Base-by-base conservation (phyloP, 2,329 filamentous ascomycete genomes). In the Sporothrix brunneoviolacea region DNA sequence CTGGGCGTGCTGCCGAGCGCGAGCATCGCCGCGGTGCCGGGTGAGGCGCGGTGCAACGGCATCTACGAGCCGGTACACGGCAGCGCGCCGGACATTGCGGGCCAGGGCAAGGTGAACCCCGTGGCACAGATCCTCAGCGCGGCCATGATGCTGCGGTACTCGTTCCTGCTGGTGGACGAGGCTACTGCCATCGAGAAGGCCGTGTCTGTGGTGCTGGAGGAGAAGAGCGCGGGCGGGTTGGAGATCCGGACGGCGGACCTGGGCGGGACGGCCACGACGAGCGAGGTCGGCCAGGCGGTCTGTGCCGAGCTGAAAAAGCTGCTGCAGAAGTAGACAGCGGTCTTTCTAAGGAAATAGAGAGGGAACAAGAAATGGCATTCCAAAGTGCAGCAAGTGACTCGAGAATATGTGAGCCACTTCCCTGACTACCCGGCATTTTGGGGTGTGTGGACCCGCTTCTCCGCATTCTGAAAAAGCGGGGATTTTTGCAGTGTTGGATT, bases 21-120 rank as follows among this genome's bases (percentile, higher is more conserved):
- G 3, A 71, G 68, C 41, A 62, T 74, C 2, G 65, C 67, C 0
- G 73, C 69, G 2, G 64, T 74, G 3, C 68, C 69, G 0, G 63
- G 65, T 2, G 33, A 30, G 27, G 21, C 60, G n/a, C 59, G 57
- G n/a, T 68, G 65, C 59, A 87, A 86, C 58, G 84, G 84, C 54
- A 86, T 88, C 58, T 89, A 88, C 62, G 85, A 89, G 69, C 85
- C 85, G 4, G 86, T 89, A 49, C 85, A 89, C 62, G 85, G 83
- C 70, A 79, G 62, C 47, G 86, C 85, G 2, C 85, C 86, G 10
- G 85, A 89, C 58, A 88, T 89, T 56, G 79, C 82, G 8, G 85
- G 85, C 51, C 76, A 85, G 63, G 82, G 82, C 35, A 74, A 86
- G 37, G 84, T 85, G 48, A 88, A 89, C 68, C 85, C 85, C 0